phyloP scores from a whole-genome alignment of 257 asterid genomes.

The Ocimum tenuiflorum region DNA sequence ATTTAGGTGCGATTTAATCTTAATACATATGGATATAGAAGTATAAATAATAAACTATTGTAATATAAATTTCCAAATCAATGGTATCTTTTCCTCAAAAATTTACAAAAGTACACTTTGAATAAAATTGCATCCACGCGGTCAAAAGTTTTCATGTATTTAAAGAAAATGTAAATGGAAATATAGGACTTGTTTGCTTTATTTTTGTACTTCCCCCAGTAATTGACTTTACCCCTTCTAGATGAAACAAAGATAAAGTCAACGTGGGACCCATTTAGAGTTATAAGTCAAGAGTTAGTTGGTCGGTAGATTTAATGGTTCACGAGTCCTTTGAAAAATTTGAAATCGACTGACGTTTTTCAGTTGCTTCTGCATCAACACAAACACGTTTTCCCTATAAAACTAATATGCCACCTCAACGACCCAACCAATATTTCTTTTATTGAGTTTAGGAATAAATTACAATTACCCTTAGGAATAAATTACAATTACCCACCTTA shows the following conservation, averaged over 20 bases:
- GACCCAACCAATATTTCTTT: background rate
- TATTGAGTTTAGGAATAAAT: background rate
- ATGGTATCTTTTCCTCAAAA: background rate
- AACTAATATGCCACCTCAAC: background rate
- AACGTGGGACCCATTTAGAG: background rate
- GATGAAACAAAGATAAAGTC: background rate
- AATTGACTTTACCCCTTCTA: background rate
- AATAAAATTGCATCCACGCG: background rate
- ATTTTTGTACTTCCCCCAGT: too few species aligned
- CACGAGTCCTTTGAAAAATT: constrained; percentile 3
- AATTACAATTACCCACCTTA: too few species aligned
- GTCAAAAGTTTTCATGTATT: background rate
- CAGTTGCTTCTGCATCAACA: background rate
- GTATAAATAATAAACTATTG: too few species aligned
- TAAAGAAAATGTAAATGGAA: too few species aligned
- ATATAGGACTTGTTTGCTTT: too few species aligned
- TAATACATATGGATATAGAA: too few species aligned
- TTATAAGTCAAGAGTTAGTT: constrained; percentile 10
- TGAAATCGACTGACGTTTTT: background rate
- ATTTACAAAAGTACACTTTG: background rate
- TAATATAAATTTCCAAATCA: background rate
- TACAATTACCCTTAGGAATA: too few species aligned
- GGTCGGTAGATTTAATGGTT: constrained; percentile 17
- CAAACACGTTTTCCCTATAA: background rate
- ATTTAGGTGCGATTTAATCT: too few species aligned